A percentile compares a stretch with the other conserved stretches of the same genome.
Evolutionary conservation across 2,329 filamentous ascomycete genomes (phyloP).

Genomic region (Trichoderma aggressivum): DNA sequence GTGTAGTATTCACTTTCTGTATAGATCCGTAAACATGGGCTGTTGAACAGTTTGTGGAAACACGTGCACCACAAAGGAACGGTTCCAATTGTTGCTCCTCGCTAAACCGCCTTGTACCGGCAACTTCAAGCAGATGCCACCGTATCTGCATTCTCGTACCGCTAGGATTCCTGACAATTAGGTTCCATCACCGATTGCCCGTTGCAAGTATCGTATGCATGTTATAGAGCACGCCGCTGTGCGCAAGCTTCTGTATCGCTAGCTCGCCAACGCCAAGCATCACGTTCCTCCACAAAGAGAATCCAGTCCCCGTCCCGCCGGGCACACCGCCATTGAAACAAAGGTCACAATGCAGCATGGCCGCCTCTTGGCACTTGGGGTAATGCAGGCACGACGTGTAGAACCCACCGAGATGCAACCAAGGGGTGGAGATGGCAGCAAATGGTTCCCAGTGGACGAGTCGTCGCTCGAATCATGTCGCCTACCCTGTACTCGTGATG

Average conservation of each 20-base stretch:
- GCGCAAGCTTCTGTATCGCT: not conserved
- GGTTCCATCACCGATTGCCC: not conserved
- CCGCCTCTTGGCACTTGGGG: not conserved
- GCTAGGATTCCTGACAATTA: not conserved
- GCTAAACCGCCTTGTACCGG: not conserved
- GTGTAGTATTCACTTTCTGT: not conserved
- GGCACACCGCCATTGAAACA: conserved; percentile 1
- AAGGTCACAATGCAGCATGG: not conserved
- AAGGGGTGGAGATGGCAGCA: not conserved
- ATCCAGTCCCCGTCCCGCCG: not conserved
- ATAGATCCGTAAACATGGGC: not conserved
- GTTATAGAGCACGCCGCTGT: not conserved
- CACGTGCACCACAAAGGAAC: not conserved
- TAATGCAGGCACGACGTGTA: conserved; percentile 2
- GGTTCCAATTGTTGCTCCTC: not conserved
- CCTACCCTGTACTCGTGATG: not conserved
- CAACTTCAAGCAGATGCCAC: not conserved
- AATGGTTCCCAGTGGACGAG: not conserved
- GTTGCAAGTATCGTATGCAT: not conserved
- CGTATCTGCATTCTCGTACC: not conserved
- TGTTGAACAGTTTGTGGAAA: not conserved
- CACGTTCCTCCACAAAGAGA: not conserved
- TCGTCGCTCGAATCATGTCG: not conserved
- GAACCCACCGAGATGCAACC: not conserved
- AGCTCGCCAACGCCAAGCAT: not conserved